Evolutionary conservation across 805 yeast genomes (phyloP).

Genomic region (Ogataea degrootiae): DNA sequence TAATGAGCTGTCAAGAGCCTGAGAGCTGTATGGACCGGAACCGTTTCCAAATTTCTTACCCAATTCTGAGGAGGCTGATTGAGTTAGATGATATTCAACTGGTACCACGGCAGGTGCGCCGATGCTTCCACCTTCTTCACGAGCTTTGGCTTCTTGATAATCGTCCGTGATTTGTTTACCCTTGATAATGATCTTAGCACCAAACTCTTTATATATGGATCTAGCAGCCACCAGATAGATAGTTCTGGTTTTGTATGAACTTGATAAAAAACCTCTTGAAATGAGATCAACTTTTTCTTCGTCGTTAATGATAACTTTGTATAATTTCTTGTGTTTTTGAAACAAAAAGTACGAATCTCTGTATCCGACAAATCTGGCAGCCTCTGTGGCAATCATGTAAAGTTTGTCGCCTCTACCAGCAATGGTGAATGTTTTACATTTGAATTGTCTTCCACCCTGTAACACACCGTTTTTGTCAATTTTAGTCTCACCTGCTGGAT

Average conservation of each 20-base stretch:
- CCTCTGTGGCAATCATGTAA: constrained; percentile 92
- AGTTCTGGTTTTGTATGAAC: constrained; percentile 84
- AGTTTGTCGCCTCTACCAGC: constrained; percentile 62
- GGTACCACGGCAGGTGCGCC: constrained; percentile 46
- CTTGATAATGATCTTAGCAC: constrained; percentile 73
- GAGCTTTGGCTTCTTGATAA: constrained; percentile 67
- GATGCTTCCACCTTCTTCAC: constrained; percentile 55
- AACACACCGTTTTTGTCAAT: constrained; percentile 64
- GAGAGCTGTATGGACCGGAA: neutral
- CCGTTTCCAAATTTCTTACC: neutral
- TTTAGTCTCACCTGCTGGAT: constrained; percentile 73
- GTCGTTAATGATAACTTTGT: constrained; percentile 67
- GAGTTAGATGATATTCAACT: constrained; percentile 21
- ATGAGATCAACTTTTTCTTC: constrained; percentile 82
- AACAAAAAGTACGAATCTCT: constrained; percentile 86
- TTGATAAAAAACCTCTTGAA: constrained; percentile 75
- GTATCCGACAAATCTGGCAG: constrained; percentile 92
- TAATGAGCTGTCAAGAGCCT: constrained; percentile 3
- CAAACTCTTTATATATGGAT: constrained; percentile 86
- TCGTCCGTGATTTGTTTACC: constrained; percentile 85
- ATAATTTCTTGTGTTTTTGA: constrained; percentile 75
- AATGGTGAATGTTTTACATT: constrained; percentile 65
- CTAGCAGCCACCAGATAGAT: constrained; percentile 90
- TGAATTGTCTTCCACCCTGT: constrained; percentile 66
- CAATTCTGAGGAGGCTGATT: neutral